Evolutionary conservation across 2,329 filamentous ascomycete species (phyloP).

Genomic region (Neophaeococcomyces mojaviensis): DNA sequence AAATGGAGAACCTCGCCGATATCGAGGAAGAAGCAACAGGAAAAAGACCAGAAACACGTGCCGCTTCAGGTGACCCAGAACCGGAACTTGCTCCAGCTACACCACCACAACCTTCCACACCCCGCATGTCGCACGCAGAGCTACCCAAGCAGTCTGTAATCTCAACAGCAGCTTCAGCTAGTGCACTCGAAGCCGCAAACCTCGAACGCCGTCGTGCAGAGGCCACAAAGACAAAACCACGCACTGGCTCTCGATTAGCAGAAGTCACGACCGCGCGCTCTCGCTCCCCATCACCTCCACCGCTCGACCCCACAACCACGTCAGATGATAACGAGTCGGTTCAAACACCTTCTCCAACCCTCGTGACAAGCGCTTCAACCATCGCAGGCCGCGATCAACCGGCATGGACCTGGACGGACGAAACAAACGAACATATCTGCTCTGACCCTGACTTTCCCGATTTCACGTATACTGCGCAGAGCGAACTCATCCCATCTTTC

Average conservation of each 20-base stretch:
- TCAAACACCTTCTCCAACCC: constrained; percentile 4
- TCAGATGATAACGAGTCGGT: constrained; percentile 1
- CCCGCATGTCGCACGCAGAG: constrained; percentile 10
- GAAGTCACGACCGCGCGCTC: constrained; percentile 6
- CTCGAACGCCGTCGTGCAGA: constrained; percentile 7
- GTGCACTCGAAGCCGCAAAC: constrained; percentile 3
- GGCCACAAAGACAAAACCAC: constrained; percentile 7
- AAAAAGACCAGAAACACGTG: background rate
- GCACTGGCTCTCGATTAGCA: constrained; percentile 4
- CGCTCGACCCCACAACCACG: background rate
- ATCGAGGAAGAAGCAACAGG: background rate
- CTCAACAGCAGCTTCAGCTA: background rate
- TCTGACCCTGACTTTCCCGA: background rate
- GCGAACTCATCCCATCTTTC: constrained; percentile 5
- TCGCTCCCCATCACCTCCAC: constrained; percentile 6
- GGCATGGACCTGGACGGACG: constrained; percentile 2
- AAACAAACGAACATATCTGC: constrained; percentile 8
- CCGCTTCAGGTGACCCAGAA: background rate
- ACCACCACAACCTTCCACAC: constrained; percentile 2
- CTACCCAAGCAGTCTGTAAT: constrained; percentile 1
- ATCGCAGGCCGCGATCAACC: background rate
- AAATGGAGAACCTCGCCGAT: background rate
- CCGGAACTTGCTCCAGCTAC: background rate
- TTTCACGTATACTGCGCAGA: constrained; percentile 2
- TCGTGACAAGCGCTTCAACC: background rate